Base-by-base conservation (phyloP, 257 asterid genomes). In the Ocimum tenuiflorum region DNA sequence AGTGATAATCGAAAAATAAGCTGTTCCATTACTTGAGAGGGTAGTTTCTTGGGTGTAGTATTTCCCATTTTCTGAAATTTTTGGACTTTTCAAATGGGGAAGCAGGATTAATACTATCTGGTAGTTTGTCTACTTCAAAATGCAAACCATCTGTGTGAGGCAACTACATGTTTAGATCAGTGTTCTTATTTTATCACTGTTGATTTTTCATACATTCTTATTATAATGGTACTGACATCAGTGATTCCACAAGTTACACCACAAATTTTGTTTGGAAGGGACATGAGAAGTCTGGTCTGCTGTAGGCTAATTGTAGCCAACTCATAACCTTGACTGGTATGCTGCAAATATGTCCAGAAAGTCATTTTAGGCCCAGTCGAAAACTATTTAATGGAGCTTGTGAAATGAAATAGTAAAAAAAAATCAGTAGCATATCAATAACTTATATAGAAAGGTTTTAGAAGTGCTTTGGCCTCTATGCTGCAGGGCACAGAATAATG, bases 321-420 rank as follows among this genome's bases (percentile, higher is more conserved):
- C 29, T 51, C 19, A 9, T 23, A 13, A 20, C 13, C n/a, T 61
- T 4, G 15, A 15, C 20, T 36, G 33, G 47, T 60, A 12, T 14
- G 4, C 56, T 51, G 11, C 15, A 19, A 33, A 7, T 11, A 12
- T 48, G 38, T 49, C 50, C 12, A 33, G 62, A 36, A 65, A 38
- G 23, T n/a, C 17, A n/a, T 51, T 11, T 13, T 7, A 12, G 13
- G 22, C 7, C 61, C 4, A 9, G 38, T 58, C 8, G 29, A 46
- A 57, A 57, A 38, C 63, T 66, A 23, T 29, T 39, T n/a, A 7
- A 20, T 63, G 68, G 58, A 31, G 68, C 47, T 31, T 65, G 60
- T 22, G 51, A 20, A 36, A 35, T 36, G 46, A 35, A 12, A 29
- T 31, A 36, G 24, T 55, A 22, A 24, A 3, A 43, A 42, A 2